Evolutionary conservation across 1,284 basidiomycete species (phyloP), one percentile per base, ranked within the genome.

Genomic region (Naganishia sp.): DNA sequence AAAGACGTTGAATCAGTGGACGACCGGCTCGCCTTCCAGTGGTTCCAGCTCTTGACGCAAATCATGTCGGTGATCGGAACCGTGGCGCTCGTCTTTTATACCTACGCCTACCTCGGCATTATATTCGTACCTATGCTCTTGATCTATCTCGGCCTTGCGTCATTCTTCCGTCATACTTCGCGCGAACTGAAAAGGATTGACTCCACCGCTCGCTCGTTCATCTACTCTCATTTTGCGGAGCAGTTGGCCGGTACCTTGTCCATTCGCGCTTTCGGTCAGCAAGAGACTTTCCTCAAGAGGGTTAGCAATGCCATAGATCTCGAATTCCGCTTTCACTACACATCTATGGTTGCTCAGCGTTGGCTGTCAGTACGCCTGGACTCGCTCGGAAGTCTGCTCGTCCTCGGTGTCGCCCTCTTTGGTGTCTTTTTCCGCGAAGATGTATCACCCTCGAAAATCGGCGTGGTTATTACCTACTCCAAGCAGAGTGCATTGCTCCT

Each of bases 1-100:
- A 88, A 73, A 58, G 75, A 76, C 54, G 69, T 75, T 51, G 72
- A 74, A 25, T 71, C 69, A 57, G 50, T 73, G 2, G 75, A 76
- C 63, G 73, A 75, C 57, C 64, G 72, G 9, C 63, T 77, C 45
- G 61, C 72, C 1, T 67, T 63, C 31, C 61, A 58, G 32, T 67
- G 66, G 66, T 63, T 64, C 23, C n/a, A 52, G 21, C 45, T 64
- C 21, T 41, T 67, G 39, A 31, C 62, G 13, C 61, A 49, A 57
- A 23, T 53, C 1, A 50, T 70, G 52, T 63, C 70, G 3, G 68
- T 75, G 15, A 32, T 74, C 2, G 75, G 75, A 17, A 72, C 71
- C 1, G 71, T 77, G 32, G 72, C 67, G 11, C 57, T 76, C 3
- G 70, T 76, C 3, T 67, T 73, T 21, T 77, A 76, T 55, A 72